phyloP scores from a whole-genome alignment of 2,329 filamentous ascomycete species.

The Ramularia endophylla region DNA sequence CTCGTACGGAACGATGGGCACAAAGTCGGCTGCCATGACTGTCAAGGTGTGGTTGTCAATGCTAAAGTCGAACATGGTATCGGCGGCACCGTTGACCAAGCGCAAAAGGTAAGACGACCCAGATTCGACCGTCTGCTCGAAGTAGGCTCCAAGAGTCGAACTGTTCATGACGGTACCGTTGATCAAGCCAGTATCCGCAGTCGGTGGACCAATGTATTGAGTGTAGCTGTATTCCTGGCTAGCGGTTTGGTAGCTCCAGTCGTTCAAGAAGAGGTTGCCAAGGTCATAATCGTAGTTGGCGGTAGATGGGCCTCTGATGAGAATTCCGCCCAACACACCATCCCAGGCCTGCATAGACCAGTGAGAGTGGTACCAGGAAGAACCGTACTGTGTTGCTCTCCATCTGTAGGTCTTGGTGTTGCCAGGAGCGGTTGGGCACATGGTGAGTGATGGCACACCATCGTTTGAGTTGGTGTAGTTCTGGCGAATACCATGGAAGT shows the following conservation, averaged over 20 bases:
- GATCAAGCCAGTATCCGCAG: conserved; percentile 31
- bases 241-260: conserved; percentile 32
- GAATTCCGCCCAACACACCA: conserved; percentile 34
- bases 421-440: conserved; percentile 63
- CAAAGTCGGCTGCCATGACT: conserved; percentile 40
- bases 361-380: conserved; percentile 40
- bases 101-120: conserved; percentile 40
- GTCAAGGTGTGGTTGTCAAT: conserved; percentile 39
- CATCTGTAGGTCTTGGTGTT: conserved; percentile 37
- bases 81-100: conserved; percentile 36
- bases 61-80: conserved; percentile 33
- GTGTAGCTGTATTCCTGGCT: conserved; percentile 23
- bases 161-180: conserved; percentile 28
- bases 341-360: conserved; percentile 38
- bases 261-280: conserved; percentile 36
- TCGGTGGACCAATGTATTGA: conserved; percentile 23
- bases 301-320: conserved; percentile 34
- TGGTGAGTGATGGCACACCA: conserved; percentile 47
- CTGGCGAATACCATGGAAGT: conserved; percentile 46
- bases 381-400: conserved; percentile 31
- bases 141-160: conserved; percentile 20
- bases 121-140: conserved; percentile 25
- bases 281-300: conserved; percentile 35
- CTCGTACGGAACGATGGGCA: conserved; percentile 38
- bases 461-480: conserved; percentile 49